These are phyloP conservation scores for Luvunga scandens DNA, from an alignment of 345 rosid species.

Conservation along the genomic window DNA sequence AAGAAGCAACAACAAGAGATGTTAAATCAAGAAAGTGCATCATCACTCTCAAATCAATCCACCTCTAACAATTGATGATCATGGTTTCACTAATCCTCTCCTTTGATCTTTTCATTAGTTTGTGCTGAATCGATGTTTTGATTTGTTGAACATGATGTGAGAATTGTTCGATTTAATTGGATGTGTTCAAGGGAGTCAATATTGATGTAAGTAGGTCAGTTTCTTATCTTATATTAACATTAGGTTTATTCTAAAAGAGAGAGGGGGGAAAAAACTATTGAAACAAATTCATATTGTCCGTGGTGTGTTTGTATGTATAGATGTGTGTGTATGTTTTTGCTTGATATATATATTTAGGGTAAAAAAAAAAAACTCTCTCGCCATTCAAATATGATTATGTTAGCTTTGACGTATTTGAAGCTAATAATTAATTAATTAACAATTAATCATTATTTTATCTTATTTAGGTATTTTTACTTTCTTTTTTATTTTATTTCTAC, in stretches of 20 bases:
- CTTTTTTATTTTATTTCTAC: too few relatives aligned
- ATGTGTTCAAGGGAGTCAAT: not conserved
- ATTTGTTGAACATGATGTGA: not conserved
- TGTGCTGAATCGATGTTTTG: not conserved
- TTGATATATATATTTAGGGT: too few relatives aligned
- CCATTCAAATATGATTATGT: not conserved
- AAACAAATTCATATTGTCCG: not conserved
- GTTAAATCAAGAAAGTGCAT: constrained; percentile 20
- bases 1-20: constrained; percentile 31
- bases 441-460: too few relatives aligned
- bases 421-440: not conserved
- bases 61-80: not conserved
- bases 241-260: not conserved
- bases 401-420: not conserved
- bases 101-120: not conserved
- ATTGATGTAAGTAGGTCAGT: not conserved
- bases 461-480: too few relatives aligned
- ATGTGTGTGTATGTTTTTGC: too few relatives aligned
- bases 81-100: not conserved
- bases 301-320: not conserved
- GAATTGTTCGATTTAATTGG: not conserved
- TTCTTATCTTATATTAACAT: not conserved
- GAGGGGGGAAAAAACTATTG: not conserved
- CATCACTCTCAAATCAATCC: not conserved
- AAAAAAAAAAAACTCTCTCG: too few relatives aligned